Conservation (phyloP, 2,329 filamentous ascomycete species). For the Ophiostoma sp. region DNA sequence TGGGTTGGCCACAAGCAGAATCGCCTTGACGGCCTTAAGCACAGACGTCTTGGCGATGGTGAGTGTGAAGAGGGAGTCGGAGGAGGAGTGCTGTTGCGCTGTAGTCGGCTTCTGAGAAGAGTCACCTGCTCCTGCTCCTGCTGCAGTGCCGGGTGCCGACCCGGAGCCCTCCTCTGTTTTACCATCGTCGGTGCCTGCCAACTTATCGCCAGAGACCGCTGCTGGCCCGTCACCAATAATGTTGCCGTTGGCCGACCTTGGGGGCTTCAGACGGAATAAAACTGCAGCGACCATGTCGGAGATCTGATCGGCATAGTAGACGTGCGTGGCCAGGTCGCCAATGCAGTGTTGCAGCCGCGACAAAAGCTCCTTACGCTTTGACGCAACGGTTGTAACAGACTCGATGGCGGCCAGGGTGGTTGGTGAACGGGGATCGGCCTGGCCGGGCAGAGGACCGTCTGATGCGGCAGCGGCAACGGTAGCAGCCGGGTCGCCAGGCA, state of each 20-base stretch:
- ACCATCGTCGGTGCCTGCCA: slow-evolving; percentile 42
- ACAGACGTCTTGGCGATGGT: slow-evolving; percentile 57
- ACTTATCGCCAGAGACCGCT: slow-evolving; percentile 45
- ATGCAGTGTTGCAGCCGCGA: slow-evolving; percentile 73
- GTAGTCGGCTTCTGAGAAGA: slow-evolving; percentile 41
- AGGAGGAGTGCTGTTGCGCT: slow-evolving; percentile 32
- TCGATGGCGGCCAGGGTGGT: slow-evolving; percentile 34
- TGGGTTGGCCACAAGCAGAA: slow-evolving; percentile 74
- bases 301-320: slow-evolving; percentile 96
- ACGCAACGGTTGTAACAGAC: slow-evolving; percentile 32
- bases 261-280: slow-evolving; percentile 69
- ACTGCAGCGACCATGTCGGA: slow-evolving; percentile 87
- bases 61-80: slow-evolving; percentile 51
- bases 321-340: slow-evolving; percentile 84
- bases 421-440: slow-evolving; percentile 30
- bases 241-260: slow-evolving; percentile 38
- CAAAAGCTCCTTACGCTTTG: slow-evolving; percentile 61
- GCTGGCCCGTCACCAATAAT: slow-evolving; percentile 31
- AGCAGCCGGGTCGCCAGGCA: slow-evolving; percentile 42
- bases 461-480: slow-evolving; percentile 17
- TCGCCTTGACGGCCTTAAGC: slow-evolving; percentile 73
- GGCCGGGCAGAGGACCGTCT: slow-evolving; percentile 28
- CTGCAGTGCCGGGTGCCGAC: neutral
- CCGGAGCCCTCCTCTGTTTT: slow-evolving; percentile 32
- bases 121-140: slow-evolving; percentile 34